Percentiles rank a stretch among this genome's conserved stretches.
These are phyloP conservation scores for Phanerodontia chrysosporium DNA, from an alignment of 768 basidiomycete genomes.

Conservation along the genomic window DNA sequence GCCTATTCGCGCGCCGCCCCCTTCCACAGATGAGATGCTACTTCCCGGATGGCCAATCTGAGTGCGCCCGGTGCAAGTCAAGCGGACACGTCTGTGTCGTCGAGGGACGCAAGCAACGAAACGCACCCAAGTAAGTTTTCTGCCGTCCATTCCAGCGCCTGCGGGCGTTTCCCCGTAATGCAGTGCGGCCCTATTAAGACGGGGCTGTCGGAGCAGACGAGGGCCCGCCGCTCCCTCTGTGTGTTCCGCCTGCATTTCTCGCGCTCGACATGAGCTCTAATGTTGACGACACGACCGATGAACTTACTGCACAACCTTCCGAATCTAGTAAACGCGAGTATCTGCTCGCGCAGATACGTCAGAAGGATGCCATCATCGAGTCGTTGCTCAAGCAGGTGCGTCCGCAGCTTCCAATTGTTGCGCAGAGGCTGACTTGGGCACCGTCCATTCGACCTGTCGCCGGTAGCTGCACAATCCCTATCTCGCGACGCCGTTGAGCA, in stretches of 20 bases:
- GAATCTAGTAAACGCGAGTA: conserved; percentile 76
- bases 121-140: conserved; percentile 72
- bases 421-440: not conserved
- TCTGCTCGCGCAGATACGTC: conserved; percentile 77
- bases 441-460: not conserved
- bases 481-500: conserved; percentile 71
- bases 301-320: conserved; percentile 23
- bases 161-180: conserved; percentile 5
- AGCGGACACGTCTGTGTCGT: conserved; percentile 78
- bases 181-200: conserved; percentile 16
- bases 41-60: conserved; percentile 65
- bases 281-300: not conserved
- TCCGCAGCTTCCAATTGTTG: not conserved
- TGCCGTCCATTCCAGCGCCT: conserved; percentile 11
- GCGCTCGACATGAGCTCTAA: not conserved
- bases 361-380: conserved; percentile 86
- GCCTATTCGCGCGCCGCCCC: not conserved
- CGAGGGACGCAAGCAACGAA: conserved; percentile 76
- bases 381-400: conserved; percentile 77
- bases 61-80: conserved; percentile 73
- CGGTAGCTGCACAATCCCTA: conserved; percentile 75
- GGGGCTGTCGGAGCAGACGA: not conserved
- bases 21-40: conserved; percentile 76
- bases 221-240: not conserved
- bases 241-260: conserved; percentile 3